Evolutionary conservation across 768 basidiomycete genomes (phyloP), one percentile per base, ranked within the genome.

Genomic region (Leccinum uliginosum): DNA sequence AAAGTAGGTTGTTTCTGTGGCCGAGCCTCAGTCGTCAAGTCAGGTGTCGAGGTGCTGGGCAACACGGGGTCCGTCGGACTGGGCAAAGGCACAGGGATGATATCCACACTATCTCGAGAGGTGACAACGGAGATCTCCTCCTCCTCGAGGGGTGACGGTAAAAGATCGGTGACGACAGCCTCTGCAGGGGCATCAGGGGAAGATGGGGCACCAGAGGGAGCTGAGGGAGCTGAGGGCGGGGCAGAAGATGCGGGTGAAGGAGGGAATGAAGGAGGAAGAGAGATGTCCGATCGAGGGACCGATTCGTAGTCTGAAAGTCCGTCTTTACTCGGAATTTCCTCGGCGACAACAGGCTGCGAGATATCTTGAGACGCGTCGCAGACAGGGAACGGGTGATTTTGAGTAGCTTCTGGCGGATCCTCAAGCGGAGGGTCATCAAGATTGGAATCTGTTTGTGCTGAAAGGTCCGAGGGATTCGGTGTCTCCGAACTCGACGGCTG

Each of bases 1-100:
- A 85, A 85, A 4, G 74, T 71, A 11, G 60, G 23, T 45, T 59
- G 73, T 29, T 43, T 54, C 44, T 58, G 62, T 12, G 51, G 40
- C 19, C 21, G 60, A 12, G 50, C 3, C 17, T 56, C 56, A 24
- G 38, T 26, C 2, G 58, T 43, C 19, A 30, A 40, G 29, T 48
- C 51, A 15, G 65, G 59, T n/a, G 62, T 55, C 26, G 59, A 35
- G 24, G 45, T 19, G n/a, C 38, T 63, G 32, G 55, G 40, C 17
- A 45, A 44, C 4, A 47, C 38, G 6, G 59, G 57, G 15, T 30
- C 50, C 10, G 19, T 43, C 47, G 59, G 56, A 40, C 43, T 51
- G 27, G 63, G 40, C 8, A 44, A 30, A 26, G 57, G 51, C 17
- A 51, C 46, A 12, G 57, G 12, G 45, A 43, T 23, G 29, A 57